These are phyloP conservation scores for Coix lacrymajobi DNA, from an alignment of 176 grass and related monocot genomes.

Conservation along the genomic window DNA sequence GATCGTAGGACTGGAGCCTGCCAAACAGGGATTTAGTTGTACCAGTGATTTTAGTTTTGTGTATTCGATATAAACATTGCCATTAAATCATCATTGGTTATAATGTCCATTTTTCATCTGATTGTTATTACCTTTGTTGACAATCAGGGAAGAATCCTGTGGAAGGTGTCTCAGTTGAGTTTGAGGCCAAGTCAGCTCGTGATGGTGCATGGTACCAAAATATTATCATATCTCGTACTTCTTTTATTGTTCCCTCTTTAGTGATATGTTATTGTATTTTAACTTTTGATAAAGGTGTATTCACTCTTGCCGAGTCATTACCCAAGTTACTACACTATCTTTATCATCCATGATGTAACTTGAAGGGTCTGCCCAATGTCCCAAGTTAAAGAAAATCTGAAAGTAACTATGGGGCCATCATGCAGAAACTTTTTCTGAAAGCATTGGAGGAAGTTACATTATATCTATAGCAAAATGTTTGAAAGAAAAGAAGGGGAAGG, in stretches of 20 bases:
- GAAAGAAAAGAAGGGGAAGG: not conserved
- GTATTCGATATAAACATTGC: not conserved
- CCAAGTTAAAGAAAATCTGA: not conserved
- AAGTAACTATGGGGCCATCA: not conserved
- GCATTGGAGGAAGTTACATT: not conserved
- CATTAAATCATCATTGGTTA: not conserved
- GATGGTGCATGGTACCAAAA: constrained; percentile 69
- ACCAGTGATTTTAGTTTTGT: not conserved
- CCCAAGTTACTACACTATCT: not conserved
- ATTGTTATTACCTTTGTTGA: not conserved
- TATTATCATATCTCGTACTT: not conserved
- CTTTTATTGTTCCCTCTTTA: not conserved
- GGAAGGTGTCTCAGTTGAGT: constrained; percentile 48
- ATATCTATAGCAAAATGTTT: not conserved
- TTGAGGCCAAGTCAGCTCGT: constrained; percentile 84
- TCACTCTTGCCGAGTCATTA: not conserved
- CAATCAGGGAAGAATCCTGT: constrained; percentile 37
- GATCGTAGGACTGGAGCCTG: not conserved
- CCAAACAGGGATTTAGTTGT: not conserved
- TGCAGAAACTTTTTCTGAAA: not conserved
- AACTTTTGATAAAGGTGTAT: not conserved
- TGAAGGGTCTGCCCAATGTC: not conserved
- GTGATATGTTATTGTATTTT: not conserved
- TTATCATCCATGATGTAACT: not conserved
- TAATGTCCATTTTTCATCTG: not conserved